Conservation (phyloP, 208 protist genomes). For the Trypanosoma vivax region DNA sequence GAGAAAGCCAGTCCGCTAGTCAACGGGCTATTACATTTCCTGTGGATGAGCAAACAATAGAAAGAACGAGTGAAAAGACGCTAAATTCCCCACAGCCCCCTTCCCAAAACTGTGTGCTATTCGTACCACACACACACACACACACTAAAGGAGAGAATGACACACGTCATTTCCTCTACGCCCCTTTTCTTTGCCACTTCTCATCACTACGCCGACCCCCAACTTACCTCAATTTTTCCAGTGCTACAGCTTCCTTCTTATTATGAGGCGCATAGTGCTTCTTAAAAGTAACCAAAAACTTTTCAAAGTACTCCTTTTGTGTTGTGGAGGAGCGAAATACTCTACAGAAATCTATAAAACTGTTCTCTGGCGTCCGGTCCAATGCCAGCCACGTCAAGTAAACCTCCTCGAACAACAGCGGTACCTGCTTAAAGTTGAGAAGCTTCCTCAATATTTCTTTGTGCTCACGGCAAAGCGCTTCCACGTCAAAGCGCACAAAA, state of each 20-base stretch:
- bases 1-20: no score
- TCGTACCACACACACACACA: not conserved
- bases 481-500: constrained; percentile 75
- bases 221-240: constrained; percentile 22
- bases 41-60: no score
- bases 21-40: no score
- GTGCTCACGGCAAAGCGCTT: constrained; percentile 43
- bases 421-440: constrained; percentile 25
- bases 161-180: not conserved
- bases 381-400: constrained; percentile 64
- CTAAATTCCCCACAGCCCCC: no score
- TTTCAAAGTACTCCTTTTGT: constrained; percentile 37
- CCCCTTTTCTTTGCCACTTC: not conserved
- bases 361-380: constrained; percentile 32
- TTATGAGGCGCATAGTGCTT: constrained; percentile 18
- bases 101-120: not conserved
- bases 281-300: constrained; percentile 30
- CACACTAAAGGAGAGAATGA: not conserved
- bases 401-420: constrained; percentile 58
- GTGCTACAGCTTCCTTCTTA: not conserved
- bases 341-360: constrained; percentile 46
- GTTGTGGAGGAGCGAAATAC: constrained; percentile 24
- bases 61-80: no score
- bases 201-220: not conserved
- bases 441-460: constrained; percentile 67